These are phyloP conservation scores for Eutrema japonicum DNA, from an alignment of 345 rosid genomes.

Conservation along the genomic window DNA sequence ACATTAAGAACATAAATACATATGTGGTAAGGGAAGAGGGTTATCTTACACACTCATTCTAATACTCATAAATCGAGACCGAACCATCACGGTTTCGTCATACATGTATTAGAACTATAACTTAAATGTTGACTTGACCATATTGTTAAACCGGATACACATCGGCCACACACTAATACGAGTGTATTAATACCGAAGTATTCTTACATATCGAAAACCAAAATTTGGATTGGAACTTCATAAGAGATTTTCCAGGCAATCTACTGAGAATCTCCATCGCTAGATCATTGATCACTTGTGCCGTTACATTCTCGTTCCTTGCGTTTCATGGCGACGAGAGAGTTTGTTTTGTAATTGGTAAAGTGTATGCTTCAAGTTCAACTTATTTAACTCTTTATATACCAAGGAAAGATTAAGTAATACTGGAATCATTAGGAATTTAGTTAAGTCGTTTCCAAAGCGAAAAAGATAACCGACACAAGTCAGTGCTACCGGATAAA, in stretches of 20 bases:
- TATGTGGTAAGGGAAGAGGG: no score
- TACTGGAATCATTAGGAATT: neutral
- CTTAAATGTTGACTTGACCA: no score
- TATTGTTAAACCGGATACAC: no score
- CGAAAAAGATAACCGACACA: neutral
- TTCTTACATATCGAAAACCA: slow-evolving; percentile 4
- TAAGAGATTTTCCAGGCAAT: neutral
- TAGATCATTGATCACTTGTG: neutral
- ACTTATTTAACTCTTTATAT: neutral
- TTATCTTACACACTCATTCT: no score
- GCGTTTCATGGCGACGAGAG: neutral
- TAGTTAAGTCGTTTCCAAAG: neutral
- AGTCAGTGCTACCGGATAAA: no score
- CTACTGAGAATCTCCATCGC: neutral
- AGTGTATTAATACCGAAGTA: no score
- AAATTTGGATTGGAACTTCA: neutral
- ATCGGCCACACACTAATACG: no score
- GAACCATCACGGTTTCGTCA: no score
- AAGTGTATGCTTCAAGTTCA: slow-evolving; percentile 10
- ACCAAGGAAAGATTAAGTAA: neutral
- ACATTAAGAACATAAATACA: no score
- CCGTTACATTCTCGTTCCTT: neutral
- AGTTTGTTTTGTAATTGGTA: slow-evolving; percentile 1
- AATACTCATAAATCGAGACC: no score
- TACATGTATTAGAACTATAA: no score